phyloP scores from a whole-genome alignment of 78 protist species.

The Isochrysis galbana region DNA sequence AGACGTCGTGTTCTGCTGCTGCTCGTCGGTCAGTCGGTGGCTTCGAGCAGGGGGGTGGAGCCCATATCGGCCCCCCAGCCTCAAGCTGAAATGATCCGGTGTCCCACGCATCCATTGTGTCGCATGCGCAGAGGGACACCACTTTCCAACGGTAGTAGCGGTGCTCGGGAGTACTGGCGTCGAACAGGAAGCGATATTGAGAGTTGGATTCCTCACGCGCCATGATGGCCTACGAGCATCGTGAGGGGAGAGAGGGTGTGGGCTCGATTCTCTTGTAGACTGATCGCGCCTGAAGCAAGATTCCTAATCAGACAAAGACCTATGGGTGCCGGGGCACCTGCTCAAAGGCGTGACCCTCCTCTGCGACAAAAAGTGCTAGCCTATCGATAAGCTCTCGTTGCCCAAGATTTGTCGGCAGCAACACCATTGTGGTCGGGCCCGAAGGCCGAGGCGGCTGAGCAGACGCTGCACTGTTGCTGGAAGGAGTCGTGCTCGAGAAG shows the following conservation, averaged over 20 bases:
- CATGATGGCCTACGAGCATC: not conserved
- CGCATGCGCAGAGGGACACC: not conserved
- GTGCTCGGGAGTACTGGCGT: not conserved
- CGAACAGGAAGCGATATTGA: not conserved
- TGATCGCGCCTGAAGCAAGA: no score
- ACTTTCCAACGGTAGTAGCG: constrained; percentile 29
- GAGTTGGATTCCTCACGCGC: constrained; percentile 11
- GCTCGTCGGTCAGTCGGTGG: not conserved
- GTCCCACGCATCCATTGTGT: not conserved
- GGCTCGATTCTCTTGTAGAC: no score
- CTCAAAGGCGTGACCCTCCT: not conserved
- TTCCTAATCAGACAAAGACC: not conserved
- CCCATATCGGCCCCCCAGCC: not conserved
- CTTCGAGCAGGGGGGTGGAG: not conserved
- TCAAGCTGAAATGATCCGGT: not conserved
- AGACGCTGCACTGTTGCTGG: no score
- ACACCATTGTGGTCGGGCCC: no score
- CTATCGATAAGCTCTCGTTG: not conserved
- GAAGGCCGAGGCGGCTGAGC: no score
- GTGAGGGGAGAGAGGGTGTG: not conserved
- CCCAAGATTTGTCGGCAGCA: not conserved
- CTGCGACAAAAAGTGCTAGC: not conserved
- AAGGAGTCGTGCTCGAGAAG: no score
- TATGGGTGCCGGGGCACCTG: not conserved
- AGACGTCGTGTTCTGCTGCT: not conserved